A percentile compares a stretch with the other conserved stretches of the same genome.
These are phyloP conservation scores for Cystobasidium sp. DNA, from an alignment of 1,284 basidiomycete species.

Conservation along the genomic window DNA sequence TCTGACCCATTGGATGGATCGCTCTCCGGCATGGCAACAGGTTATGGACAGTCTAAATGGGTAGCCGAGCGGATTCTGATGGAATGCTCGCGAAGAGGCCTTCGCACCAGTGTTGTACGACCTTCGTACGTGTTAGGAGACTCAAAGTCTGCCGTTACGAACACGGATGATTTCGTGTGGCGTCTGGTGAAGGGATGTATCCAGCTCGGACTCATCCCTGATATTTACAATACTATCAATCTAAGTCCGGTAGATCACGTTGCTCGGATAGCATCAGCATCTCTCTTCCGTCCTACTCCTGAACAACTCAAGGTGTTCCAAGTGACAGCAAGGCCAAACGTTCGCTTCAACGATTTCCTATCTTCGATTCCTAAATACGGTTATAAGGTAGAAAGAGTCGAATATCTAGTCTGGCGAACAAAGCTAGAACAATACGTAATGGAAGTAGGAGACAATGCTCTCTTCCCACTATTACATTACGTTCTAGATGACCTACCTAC, in stretches of 20 bases:
- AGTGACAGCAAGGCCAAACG: conserved; percentile 81
- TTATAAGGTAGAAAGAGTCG: conserved; percentile 75
- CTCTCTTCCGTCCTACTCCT: conserved; percentile 60
- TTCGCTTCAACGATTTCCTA: conserved; percentile 89
- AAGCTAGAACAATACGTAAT: conserved; percentile 94
- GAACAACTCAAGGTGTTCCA: conserved; percentile 74
- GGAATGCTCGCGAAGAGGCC: conserved; percentile 83
- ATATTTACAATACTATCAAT: conserved; percentile 98
- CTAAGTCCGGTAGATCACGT: conserved; percentile 99
- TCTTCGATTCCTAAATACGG: conserved; percentile 77
- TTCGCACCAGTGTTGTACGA: conserved; percentile 85
- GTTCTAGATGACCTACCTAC: conserved; percentile 97
- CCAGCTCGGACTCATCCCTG: conserved; percentile 91
- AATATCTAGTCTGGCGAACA: conserved; percentile 90
- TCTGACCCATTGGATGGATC: conserved; percentile 90
- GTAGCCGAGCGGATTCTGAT: conserved; percentile 93
- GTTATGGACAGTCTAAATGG: conserved; percentile 99
- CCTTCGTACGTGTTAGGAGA: conserved; percentile 97
- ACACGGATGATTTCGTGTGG: conserved; percentile 99
- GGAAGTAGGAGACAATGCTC: conserved; percentile 89
- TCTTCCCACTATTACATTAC: conserved; percentile 96
- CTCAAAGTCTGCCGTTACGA: conserved; percentile 86
- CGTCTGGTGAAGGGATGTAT: conserved; percentile 96
- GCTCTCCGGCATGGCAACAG: conserved; percentile 74
- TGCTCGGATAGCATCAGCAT: conserved; percentile 76